These are phyloP conservation scores for Wickerhamiella alocasiicola DNA, from an alignment of 805 yeast genomes.

Conservation along the genomic window DNA sequence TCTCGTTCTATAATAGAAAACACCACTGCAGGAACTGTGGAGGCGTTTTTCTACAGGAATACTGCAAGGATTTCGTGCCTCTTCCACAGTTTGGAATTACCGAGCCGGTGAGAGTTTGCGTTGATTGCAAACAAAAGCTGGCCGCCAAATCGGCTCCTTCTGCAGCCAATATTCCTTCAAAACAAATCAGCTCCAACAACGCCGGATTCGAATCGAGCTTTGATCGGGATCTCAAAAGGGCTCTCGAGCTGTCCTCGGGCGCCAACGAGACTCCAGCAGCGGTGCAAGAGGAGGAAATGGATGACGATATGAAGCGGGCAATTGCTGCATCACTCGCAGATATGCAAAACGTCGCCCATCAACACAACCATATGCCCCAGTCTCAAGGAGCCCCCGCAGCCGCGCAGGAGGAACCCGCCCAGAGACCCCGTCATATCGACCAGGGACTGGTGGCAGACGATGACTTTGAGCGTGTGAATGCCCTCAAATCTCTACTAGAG, in stretches of 20 bases:
- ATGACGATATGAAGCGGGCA: slow-evolving; percentile 85
- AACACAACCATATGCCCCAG: neutral
- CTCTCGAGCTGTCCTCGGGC: slow-evolving; percentile 64
- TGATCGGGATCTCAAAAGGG: slow-evolving; percentile 56
- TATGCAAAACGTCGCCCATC: slow-evolving; percentile 27
- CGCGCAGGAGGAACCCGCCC: neutral
- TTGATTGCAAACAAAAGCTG: slow-evolving; percentile 63
- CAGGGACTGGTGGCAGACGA: slow-evolving; percentile 7
- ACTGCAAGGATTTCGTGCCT: slow-evolving; percentile 61
- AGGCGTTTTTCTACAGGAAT: slow-evolving; percentile 78
- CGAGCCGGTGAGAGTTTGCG: slow-evolving; percentile 89
- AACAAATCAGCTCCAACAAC: slow-evolving; percentile 13
- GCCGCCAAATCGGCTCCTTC: slow-evolving; percentile 24
- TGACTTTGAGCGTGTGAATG: slow-evolving; percentile 13
- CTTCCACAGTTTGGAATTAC: slow-evolving; percentile 76
- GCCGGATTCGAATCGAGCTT: slow-evolving; percentile 22
- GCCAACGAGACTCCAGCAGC: slow-evolving; percentile 30
- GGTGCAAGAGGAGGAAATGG: slow-evolving; percentile 44
- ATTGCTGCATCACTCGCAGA: slow-evolving; percentile 84
- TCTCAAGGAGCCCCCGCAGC: neutral
- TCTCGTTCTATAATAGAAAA: slow-evolving; percentile 73
- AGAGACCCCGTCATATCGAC: neutral
- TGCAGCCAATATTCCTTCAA: neutral
- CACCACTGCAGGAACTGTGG: slow-evolving; percentile 98
- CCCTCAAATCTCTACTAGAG: slow-evolving; percentile 12